These are phyloP conservation scores for Phaeosphaeriaceae sp. DNA, from an alignment of 2,329 filamentous ascomycete species.

Conservation along the genomic window DNA sequence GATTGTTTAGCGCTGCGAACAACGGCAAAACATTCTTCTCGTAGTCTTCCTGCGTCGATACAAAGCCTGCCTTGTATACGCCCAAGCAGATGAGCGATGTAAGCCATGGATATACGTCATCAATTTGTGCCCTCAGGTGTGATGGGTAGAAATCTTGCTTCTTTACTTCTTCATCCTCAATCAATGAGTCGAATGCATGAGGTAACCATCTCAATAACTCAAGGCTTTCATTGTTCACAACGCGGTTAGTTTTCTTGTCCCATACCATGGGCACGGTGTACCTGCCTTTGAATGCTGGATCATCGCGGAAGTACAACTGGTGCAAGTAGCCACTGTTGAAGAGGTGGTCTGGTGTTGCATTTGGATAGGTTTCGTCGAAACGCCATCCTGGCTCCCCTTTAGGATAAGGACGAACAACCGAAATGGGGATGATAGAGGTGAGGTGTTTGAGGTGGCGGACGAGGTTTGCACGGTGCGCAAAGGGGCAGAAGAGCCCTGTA, in stretches of 20 bases:
- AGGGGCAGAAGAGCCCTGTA: constrained; percentile 67
- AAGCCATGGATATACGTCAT: constrained; percentile 61
- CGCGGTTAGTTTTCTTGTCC: constrained; percentile 63
- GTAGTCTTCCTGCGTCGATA: constrained; percentile 61
- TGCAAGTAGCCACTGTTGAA: constrained; percentile 66
- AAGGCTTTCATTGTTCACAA: constrained; percentile 67
- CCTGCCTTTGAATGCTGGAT: constrained; percentile 65
- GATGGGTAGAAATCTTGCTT: constrained; percentile 61
- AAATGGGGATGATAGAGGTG: constrained; percentile 60
- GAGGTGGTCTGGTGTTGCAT: constrained; percentile 65
- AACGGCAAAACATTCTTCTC: constrained; percentile 61
- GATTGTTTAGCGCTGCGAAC: constrained; percentile 65
- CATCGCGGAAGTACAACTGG: constrained; percentile 67
- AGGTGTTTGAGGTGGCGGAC: constrained; percentile 65
- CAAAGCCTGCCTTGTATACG: constrained; percentile 69
- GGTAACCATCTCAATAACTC: constrained; percentile 66
- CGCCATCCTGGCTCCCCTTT: constrained; percentile 69
- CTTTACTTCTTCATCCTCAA: constrained; percentile 49
- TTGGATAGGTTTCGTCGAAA: constrained; percentile 64
- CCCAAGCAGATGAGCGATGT: constrained; percentile 63
- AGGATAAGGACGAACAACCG: constrained; percentile 69
- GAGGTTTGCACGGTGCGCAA: constrained; percentile 66
- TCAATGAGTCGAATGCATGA: constrained; percentile 60
- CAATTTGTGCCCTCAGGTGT: constrained; percentile 57
- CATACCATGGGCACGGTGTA: constrained; percentile 68